Conservation (phyloP, 2,329 filamentous ascomycete genomes). For the Didymella pomorum region DNA sequence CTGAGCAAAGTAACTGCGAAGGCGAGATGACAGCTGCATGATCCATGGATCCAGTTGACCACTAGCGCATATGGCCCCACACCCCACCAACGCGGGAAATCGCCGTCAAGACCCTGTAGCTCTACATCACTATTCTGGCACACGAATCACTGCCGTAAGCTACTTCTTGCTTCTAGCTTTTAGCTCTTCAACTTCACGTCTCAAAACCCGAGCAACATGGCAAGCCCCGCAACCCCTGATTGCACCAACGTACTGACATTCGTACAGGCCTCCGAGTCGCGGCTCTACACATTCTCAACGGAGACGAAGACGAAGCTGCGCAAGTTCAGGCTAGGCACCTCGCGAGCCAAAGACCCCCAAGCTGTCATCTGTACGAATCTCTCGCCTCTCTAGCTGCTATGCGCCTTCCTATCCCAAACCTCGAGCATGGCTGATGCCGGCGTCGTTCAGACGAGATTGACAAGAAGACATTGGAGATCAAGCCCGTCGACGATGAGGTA, state of each 20-base stretch:
- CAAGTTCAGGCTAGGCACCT: constrained; percentile 93
- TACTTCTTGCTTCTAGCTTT: neutral
- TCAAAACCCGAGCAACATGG: constrained; percentile 25
- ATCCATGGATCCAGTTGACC: constrained; percentile 1
- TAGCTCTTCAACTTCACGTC: neutral
- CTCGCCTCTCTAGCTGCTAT: constrained; percentile 12
- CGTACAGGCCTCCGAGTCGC: constrained; percentile 73
- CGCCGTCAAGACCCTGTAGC: constrained; percentile 28
- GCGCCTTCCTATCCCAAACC: constrained; percentile 1
- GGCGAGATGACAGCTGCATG: constrained; percentile 11
- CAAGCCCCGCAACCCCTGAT: constrained; percentile 19
- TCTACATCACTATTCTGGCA: constrained; percentile 22
- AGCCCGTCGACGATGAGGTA: constrained; percentile 79
- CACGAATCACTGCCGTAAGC: constrained; percentile 13
- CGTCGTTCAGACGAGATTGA: constrained; percentile 79
- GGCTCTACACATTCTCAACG: constrained; percentile 90
- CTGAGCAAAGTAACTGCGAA: constrained; percentile 17
- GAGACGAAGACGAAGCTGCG: constrained; percentile 89
- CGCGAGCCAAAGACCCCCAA: constrained; percentile 83
- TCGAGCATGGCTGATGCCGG: constrained; percentile 39
- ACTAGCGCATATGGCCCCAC: constrained; percentile 24
- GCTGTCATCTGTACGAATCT: constrained; percentile 85
- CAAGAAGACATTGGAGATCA: constrained; percentile 88
- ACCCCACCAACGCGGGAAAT: constrained; percentile 23
- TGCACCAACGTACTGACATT: constrained; percentile 13